Base-by-base conservation (phyloP, 495 filamentous ascomycete genomes). In the Talaromyces adpressus region DNA sequence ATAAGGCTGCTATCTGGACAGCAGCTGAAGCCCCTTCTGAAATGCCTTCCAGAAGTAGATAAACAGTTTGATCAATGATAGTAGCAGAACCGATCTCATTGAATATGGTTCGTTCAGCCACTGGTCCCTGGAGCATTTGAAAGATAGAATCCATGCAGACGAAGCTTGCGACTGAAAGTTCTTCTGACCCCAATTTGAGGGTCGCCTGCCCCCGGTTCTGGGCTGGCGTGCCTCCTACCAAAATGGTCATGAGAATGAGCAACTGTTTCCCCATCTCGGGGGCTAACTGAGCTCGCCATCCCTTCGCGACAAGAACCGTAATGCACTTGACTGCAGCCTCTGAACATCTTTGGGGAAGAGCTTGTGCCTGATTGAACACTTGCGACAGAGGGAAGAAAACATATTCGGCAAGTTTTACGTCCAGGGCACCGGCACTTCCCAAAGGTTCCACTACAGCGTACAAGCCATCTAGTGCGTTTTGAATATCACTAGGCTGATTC, bases 321-420 rank as follows among this genome's bases (percentile, higher is more conserved):
- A 97, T 75, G 64, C 89, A 92, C 63, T 85, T 82, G 18, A 97
- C 81, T 36, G 87, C 84, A 25, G 88, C 67, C 72, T 99, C 94
- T 4, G 93, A 72, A 23, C 89, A 85, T 34, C 84, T 83, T 30
- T 89, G 82, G 6, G 95, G 84, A 34, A 92, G 80, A 30, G 81
- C 79, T 65, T 92, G 85, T 58, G 87, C 87, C 58, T 86, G 82
- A 62, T 90, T 87, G 66, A 99, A 88, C 57, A 98, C 85, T 64
- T 95, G 89, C 2, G 90, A 91, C 0, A 99, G 76, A 0, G 94
- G 94, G 67, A 96, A 94, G 80, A 98, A 98, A 66, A 89, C 84
- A 77, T 97, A 99, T 72, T 97, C 91, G 7, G 92, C 94, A 27
- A 97, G 77, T 72, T 91, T 92, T 59, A 85, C 80, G 70, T 97